These are phyloP conservation scores for Dactylellina leptospora DNA, from an alignment of 2,329 filamentous ascomycete species.

Conservation along the genomic window DNA sequence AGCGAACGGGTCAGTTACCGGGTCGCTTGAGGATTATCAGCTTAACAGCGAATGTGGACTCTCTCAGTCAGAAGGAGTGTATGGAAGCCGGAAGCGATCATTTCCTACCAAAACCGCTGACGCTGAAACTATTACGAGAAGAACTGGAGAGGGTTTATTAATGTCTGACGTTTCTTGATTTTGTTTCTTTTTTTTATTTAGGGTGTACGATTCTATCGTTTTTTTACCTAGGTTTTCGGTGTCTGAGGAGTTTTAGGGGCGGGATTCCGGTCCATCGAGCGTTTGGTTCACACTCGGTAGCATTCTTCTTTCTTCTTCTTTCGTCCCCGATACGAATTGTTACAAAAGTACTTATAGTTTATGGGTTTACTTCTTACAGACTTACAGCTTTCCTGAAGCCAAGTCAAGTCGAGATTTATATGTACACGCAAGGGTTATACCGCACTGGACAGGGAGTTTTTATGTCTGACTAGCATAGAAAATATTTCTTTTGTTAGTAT, in stretches of 20 bases:
- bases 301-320: not conserved
- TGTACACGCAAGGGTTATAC: constrained; percentile 4
- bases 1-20: constrained; percentile 29
- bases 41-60: constrained; percentile 49
- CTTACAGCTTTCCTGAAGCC: not conserved
- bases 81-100: constrained; percentile 42
- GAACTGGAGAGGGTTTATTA: constrained; percentile 24
- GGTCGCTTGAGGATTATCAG: constrained; percentile 44
- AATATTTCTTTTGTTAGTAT: not conserved
- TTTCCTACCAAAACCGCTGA: constrained; percentile 49
- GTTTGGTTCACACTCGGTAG: not conserved
- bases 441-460: constrained; percentile 6
- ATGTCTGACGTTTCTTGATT: not conserved
- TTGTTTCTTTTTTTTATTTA: constrained; percentile 6
- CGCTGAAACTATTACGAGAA: constrained; percentile 30
- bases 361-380: not conserved
- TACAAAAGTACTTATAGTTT: constrained; percentile 27
- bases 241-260: constrained; percentile 24
- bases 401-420: no score
- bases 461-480: constrained; percentile 26
- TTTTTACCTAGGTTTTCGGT: no score
- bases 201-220: not conserved
- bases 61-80: constrained; percentile 45
- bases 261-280: constrained; percentile 11
- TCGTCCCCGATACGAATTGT: not conserved